Percentiles rank a stretch among this genome's conserved stretches.
Evolutionary conservation across 768 basidiomycete genomes (phyloP).

Genomic region (Gymnopilus junonius): DNA sequence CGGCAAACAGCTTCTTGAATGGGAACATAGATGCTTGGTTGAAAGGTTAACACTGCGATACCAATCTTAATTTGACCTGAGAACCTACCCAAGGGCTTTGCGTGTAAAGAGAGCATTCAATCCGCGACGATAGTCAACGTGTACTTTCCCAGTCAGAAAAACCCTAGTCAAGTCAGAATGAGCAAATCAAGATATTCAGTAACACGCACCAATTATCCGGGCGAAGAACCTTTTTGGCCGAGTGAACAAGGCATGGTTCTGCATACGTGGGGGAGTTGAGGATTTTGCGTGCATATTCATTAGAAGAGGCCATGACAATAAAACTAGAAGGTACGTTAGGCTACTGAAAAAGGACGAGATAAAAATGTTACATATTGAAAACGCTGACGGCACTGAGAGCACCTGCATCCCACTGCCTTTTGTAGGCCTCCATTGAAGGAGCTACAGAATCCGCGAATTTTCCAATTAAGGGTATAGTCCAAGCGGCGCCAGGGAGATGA

Average conservation of each 20-base stretch:
- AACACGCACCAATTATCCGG: constrained; percentile 81
- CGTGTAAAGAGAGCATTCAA: constrained; percentile 93
- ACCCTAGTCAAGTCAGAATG: constrained; percentile 60
- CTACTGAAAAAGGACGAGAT: background rate
- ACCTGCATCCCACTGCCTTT: constrained; percentile 90
- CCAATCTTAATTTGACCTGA: constrained; percentile 6
- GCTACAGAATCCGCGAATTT: constrained; percentile 93
- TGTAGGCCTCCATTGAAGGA: constrained; percentile 92
- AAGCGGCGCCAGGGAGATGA: constrained; percentile 82
- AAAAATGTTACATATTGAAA: constrained; percentile 86
- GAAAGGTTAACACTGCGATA: background rate
- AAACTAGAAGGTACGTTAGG: constrained; percentile 58
- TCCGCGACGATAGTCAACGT: constrained; percentile 92
- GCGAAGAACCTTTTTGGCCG: constrained; percentile 84
- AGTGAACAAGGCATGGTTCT: constrained; percentile 93
- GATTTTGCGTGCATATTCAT: constrained; percentile 92
- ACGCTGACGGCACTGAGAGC: constrained; percentile 90
- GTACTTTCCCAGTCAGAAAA: constrained; percentile 93
- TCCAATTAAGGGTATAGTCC: constrained; percentile 98
- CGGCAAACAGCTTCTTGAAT: constrained; percentile 87
- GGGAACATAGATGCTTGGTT: constrained; percentile 72
- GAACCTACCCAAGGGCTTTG: constrained; percentile 81
- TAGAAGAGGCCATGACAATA: constrained; percentile 97
- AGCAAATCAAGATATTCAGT: background rate
- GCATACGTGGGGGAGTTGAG: constrained; percentile 92